Base-by-base conservation (phyloP, 495 filamentous ascomycete species). In the Penicillium maclennaniae region DNA sequence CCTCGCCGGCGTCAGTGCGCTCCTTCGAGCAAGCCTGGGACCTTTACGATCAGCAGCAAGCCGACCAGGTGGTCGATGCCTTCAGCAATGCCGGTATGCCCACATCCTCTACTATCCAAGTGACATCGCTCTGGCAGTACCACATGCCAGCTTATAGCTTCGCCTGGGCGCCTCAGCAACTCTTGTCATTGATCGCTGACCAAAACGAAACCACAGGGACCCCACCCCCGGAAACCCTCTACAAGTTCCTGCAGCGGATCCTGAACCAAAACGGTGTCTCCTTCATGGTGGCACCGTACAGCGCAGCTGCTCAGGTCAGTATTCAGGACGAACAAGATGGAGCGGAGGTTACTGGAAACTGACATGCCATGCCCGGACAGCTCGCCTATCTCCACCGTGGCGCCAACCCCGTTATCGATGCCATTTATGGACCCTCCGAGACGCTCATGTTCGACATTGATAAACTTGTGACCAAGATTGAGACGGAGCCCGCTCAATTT, bases 221-320 rank as follows among this genome's bases (percentile, higher is more conserved):
- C 75, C 63, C 82, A 66, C 60, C 71, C 71, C 57, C 79, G 69
- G 72, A 72, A 65, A 78, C 81, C 39, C 76, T 91, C 38, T 92
- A 85, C 59, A 82, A 80, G 27, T 82, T 87, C 50, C 72, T 99
- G 16, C 89, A 92, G 68, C 73, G 79, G 37, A 83, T 91, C 28
- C 77, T 97, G 28, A 70, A 77, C 50, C 77, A 87, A 49, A 78
- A 84, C 51, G 78, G 78, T 5, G 74, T 96, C 39, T 79, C 88
- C 36, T 96, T 91, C 66, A 80, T 89, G 45, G 88, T 96, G 45
- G 87, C 95, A 14, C 95, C 93, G 4, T 97, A 92, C 70, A 88
- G 85, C 62, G 89, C 92, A 41, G 85, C 87, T 54, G 88, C 91
- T 45, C 92, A 97, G 82, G 91, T 95, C 71, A 55, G 56, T 44